Conservation (phyloP, 2,329 filamentous ascomycete species). For the Dichotomopilus funicola region DNA sequence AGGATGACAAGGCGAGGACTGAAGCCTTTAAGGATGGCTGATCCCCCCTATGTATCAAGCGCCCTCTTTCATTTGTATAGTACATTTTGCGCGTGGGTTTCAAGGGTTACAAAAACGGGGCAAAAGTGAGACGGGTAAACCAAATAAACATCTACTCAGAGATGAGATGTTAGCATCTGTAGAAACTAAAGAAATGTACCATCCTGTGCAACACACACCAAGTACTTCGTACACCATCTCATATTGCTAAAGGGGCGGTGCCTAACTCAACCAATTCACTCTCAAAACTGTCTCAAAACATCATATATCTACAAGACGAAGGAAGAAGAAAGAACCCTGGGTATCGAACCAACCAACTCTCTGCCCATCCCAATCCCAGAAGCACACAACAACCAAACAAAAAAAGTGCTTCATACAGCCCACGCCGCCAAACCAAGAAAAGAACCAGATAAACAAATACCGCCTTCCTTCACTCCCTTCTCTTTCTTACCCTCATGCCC, state of each 20-base stretch:
- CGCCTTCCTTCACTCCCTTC: neutral
- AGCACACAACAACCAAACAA: no score
- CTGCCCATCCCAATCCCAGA: neutral
- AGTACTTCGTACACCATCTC: no score
- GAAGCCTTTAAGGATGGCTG: conserved; percentile 17
- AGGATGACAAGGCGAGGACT: conserved; percentile 13
- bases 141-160: no score
- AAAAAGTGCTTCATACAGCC: neutral
- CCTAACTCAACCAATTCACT: no score
- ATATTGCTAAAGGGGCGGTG: no score
- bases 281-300: neutral
- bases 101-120: neutral
- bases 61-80: neutral
- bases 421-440: neutral
- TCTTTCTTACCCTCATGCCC: no score
- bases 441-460: neutral
- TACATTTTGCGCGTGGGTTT: neutral
- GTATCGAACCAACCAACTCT: conserved; percentile 18
- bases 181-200: no score
- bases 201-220: no score
- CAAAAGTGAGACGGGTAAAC: neutral
- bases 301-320: conserved; percentile 2
- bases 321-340: conserved; percentile 9
- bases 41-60: neutral
- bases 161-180: no score